phyloP scores from a whole-genome alignment of 805 yeast genomes.

The Candida golubevii region DNA sequence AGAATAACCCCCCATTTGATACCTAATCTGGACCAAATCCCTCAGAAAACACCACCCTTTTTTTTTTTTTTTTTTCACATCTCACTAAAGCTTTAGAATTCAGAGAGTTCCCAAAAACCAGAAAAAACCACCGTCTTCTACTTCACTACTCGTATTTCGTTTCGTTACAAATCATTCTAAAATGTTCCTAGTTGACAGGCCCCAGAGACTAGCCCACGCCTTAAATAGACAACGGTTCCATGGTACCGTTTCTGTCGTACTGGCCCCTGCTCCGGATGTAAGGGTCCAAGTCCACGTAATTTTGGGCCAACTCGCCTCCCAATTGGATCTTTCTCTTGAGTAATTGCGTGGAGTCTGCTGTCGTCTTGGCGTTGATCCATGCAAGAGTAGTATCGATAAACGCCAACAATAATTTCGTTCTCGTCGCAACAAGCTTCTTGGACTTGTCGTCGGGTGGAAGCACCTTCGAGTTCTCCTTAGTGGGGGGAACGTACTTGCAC shows the following conservation, averaged over 20 bases:
- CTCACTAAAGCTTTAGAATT: too few species aligned
- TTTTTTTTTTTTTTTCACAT: too few species aligned
- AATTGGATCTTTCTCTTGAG: constrained; percentile 51
- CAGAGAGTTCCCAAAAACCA: too few species aligned
- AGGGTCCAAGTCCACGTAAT: constrained; percentile 56
- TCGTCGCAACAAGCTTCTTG: constrained; percentile 43
- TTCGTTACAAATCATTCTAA: too few species aligned
- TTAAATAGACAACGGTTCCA: too few species aligned
- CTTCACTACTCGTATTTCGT: too few species aligned
- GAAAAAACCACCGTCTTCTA: too few species aligned
- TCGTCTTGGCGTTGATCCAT: constrained; percentile 73
- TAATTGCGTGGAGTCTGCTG: constrained; percentile 44
- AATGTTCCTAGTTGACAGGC: too few species aligned
- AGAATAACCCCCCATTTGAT: too few species aligned
- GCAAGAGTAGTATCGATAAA: constrained; percentile 62
- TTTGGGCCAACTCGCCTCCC: constrained; percentile 51
- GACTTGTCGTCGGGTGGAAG: constrained; percentile 37
- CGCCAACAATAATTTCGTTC: constrained; percentile 48
- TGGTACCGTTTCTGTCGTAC: constrained; percentile 17
- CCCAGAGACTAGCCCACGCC: too few species aligned
- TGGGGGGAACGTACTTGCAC: constrained; percentile 62
- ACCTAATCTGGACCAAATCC: too few species aligned
- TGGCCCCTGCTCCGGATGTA: constrained; percentile 16
- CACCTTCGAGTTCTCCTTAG: constrained; percentile 44
- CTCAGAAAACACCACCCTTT: too few species aligned